These are phyloP conservation scores for Diaporthe batatas DNA, from an alignment of 2,329 filamentous ascomycete species.

Conservation along the genomic window DNA sequence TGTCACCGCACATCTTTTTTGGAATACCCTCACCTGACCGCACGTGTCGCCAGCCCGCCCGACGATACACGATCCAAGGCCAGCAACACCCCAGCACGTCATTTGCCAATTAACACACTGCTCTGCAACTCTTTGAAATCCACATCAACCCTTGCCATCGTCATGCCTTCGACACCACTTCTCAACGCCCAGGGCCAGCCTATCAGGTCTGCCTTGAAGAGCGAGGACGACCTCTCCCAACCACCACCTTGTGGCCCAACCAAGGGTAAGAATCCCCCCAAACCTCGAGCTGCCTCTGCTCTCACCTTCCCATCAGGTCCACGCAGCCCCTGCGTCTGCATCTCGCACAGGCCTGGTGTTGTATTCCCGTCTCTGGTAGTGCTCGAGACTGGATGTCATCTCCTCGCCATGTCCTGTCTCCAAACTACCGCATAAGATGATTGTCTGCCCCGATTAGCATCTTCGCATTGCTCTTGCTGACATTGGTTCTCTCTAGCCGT, in stretches of 20 bases:
- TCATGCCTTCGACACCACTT: constrained; percentile 37
- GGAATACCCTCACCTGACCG: not conserved
- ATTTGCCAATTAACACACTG: not conserved
- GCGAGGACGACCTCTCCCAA: constrained; percentile 39
- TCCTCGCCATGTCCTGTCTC: not conserved
- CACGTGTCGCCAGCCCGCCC: not conserved
- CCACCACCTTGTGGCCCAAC: constrained; percentile 28
- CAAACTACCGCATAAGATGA: not conserved
- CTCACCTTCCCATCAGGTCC: constrained; percentile 11
- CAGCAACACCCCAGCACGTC: not conserved
- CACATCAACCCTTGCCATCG: not conserved
- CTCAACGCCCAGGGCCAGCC: constrained; percentile 41
- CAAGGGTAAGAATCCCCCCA: constrained; percentile 37
- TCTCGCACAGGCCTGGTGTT: not conserved
- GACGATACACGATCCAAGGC: not conserved
- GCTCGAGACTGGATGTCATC: constrained; percentile 12
- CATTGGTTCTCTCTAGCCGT: constrained; percentile 58
- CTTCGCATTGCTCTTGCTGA: constrained; percentile 40
- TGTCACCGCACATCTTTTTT: not conserved
- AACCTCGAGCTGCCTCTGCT: not conserved
- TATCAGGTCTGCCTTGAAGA: constrained; percentile 42
- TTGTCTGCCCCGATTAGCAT: not conserved
- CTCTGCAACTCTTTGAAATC: not conserved
- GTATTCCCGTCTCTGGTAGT: constrained; percentile 20
- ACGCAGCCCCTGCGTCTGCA: not conserved